Evolutionary conservation across 2,329 filamentous ascomycete genomes (phyloP), one percentile per base, ranked within the genome.

Genomic region (Dendryphion nanum): DNA sequence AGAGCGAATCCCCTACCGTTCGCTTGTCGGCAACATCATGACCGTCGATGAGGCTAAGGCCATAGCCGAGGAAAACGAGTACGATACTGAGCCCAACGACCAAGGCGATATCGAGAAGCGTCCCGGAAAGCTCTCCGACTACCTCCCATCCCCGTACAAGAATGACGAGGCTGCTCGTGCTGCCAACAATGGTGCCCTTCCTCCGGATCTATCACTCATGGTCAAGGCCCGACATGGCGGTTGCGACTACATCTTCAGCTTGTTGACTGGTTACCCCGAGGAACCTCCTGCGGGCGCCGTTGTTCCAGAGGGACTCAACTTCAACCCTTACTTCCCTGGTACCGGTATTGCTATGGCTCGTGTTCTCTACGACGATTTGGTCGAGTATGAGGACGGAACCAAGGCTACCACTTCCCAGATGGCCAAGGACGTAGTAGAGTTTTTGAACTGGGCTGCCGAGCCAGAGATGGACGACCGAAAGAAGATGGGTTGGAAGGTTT

Each of bases 261-360:
- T 98, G 69, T 76, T 98, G 65, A 98, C 93, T 40, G 93, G 93
- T 57, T 98, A 98, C 73, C 93, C 93, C 44, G 93, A 98, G 56
- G 93, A 98, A 74, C 79, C 89, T 44, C 93, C 93, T 37, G 88
- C 93, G 35, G 93, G 93, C 67, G 89, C 87, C 47, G 75, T 79
- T 59, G 85, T 98, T 44, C 84, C 83, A 59, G 82, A 83, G 46
- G 93, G 93, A 63, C 83, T 98, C 73, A 96, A 97, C 83, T 98
- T 98, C 83, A 98, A 98, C 82, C 93, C 93, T 45, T 98, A 96
- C 80, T 98, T 98, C 84, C 93, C 93, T 41, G 93, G 93, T 66
- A 97, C 93, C 57, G 91, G 91, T 67, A 98, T 98, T 69, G 93
- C 87, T 62, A 98, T 98, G 93, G 91, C 85, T 59, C 91, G 93